Evolutionary conservation across 2,329 filamentous ascomycete genomes (phyloP).

Genomic region (Botrytis porri): DNA sequence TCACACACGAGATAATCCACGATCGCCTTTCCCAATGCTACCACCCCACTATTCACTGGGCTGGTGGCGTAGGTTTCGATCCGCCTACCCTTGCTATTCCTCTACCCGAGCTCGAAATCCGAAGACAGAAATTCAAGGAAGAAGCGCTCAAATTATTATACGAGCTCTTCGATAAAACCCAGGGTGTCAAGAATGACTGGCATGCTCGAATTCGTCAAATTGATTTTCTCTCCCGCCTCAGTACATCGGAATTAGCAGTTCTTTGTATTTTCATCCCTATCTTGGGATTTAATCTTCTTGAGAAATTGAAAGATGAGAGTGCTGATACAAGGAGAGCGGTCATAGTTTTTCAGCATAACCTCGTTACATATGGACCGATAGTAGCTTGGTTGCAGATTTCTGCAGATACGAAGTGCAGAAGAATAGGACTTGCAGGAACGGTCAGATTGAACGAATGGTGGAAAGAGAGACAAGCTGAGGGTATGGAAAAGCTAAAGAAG

Average conservation of each 20-base stretch:
- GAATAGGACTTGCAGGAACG: neutral
- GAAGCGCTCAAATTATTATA: constrained; percentile 9
- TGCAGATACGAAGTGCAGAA: neutral
- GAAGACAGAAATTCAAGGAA: constrained; percentile 1
- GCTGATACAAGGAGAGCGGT: neutral
- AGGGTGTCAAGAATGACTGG: neutral
- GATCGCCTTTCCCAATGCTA: constrained; percentile 11
- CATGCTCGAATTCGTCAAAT: neutral
- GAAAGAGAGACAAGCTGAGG: neutral
- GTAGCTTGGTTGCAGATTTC: constrained; percentile 11
- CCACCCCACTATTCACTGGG: neutral
- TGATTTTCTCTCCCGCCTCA: neutral
- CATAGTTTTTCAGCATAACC: constrained; percentile 2
- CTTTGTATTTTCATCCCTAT: constrained; percentile 8
- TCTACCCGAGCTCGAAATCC: neutral
- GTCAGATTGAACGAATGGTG: constrained; percentile 9
- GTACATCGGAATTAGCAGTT: neutral
- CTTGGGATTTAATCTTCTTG: neutral
- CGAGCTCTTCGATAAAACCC: neutral
- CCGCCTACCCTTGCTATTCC: neutral
- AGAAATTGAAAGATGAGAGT: neutral
- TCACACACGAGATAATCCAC: neutral
- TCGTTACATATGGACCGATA: constrained; percentile 4
- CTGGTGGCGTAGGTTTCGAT: neutral
- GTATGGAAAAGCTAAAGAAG: neutral